These are phyloP conservation scores for Aspergillus affinis DNA, from an alignment of 495 filamentous ascomycete genomes.

Conservation along the genomic window DNA sequence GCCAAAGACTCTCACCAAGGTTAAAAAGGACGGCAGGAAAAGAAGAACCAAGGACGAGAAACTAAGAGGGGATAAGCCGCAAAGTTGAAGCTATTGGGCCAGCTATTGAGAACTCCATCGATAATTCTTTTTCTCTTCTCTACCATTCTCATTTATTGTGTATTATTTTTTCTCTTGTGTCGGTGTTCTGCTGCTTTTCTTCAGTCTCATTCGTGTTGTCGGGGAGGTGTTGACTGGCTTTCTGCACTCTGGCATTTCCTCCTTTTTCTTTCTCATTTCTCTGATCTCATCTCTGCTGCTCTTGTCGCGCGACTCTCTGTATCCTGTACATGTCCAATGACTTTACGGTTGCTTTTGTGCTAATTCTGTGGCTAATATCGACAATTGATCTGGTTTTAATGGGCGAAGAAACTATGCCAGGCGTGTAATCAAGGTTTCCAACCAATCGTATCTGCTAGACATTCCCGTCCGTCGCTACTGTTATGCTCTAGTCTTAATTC, in stretches of 20 bases:
- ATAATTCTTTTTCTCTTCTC: conserved; percentile 11
- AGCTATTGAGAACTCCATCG: background rate
- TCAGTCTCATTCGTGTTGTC: conserved; percentile 6
- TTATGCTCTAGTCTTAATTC: background rate
- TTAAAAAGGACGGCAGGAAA: background rate
- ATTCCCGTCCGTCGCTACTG: too few species aligned
- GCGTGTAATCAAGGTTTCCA: background rate
- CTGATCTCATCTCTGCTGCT: conserved; percentile 10
- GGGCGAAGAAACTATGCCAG: background rate
- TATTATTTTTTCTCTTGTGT: conserved; percentile 13
- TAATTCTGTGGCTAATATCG: conserved; percentile 12
- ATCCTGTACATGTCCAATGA: conserved; percentile 21
- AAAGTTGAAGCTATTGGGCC: too few species aligned
- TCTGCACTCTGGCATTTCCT: conserved; percentile 9
- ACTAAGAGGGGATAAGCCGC: background rate
- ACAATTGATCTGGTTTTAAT: conserved; percentile 6
- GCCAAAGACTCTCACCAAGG: background rate
- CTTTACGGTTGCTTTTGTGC: conserved; percentile 17
- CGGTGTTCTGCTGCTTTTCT: conserved; percentile 14
- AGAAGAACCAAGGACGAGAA: background rate
- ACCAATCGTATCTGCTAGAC: background rate
- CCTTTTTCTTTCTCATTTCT: conserved; percentile 5
- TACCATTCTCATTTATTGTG: conserved; percentile 12
- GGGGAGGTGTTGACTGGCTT: background rate
- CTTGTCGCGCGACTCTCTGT: conserved; percentile 14